These are phyloP conservation scores for Eucalyptus cloeziana DNA, from an alignment of 345 rosid genomes.

Conservation along the genomic window DNA sequence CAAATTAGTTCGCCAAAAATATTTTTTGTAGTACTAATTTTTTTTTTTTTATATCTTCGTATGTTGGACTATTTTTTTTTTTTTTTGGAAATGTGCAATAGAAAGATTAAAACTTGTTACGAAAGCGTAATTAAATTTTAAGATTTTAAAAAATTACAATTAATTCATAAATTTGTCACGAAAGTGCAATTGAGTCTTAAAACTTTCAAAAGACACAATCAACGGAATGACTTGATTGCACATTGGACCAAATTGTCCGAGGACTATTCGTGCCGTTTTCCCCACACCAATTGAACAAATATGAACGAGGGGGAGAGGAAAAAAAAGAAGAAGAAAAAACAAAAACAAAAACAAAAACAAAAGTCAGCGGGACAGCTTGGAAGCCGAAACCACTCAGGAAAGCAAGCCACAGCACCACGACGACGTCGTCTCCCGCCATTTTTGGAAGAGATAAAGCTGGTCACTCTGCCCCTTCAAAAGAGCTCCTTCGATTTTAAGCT, in stretches of 20 bases:
- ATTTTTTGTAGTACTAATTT: too few species aligned
- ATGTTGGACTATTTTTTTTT: too few species aligned
- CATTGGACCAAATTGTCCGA: too few species aligned
- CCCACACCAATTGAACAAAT: neutral
- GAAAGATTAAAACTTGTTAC: rapidly evolving
- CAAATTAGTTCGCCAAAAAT: too few species aligned
- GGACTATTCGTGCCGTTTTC: rapidly evolving
- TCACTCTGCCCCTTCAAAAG: too few species aligned
- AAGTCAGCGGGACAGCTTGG: neutral
- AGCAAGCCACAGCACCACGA: neutral
- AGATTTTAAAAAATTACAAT: too few species aligned
- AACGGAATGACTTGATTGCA: neutral
- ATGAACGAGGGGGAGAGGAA: too few species aligned
- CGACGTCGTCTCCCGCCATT: neutral
- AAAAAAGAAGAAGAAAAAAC: rapidly evolving
- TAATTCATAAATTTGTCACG: rapidly evolving
- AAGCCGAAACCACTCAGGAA: neutral
- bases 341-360: too few species aligned
- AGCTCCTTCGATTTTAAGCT: neutral
- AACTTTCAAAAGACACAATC: too few species aligned
- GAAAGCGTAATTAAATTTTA: too few species aligned
- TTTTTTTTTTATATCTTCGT: too few species aligned
- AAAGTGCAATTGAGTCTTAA: rapidly evolving
- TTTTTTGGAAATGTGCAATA: too few species aligned
- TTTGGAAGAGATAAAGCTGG: neutral